phyloP scores from a whole-genome alignment of 148 eudicot genomes.

The Nepenthes gracilis region DNA sequence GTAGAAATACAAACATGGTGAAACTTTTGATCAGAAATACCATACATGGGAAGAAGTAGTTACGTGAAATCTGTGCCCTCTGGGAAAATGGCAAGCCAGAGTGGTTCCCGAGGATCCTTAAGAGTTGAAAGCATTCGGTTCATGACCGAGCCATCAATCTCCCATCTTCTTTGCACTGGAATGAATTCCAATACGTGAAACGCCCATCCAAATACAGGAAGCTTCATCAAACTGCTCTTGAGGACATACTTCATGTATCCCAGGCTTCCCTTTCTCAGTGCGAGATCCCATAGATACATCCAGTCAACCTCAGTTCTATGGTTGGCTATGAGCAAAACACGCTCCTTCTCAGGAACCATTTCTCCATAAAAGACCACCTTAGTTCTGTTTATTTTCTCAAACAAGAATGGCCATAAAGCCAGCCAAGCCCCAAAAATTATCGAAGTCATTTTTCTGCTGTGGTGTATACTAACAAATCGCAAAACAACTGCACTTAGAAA shows the following conservation, averaged over 20 bases:
- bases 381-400: conserved; percentile 79
- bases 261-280: conserved; percentile 61
- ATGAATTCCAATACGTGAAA: conserved; percentile 83
- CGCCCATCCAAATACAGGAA: conserved; percentile 91
- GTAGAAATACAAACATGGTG: too few relatives aligned
- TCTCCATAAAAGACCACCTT: conserved; percentile 78
- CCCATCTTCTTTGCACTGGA: conserved; percentile 89
- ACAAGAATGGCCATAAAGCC: conserved; percentile 82
- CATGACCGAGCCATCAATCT: conserved; percentile 54
- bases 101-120: conserved; percentile 51
- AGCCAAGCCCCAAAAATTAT: conserved; percentile 70
- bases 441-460: conserved; percentile 65
- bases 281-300: conserved; percentile 98
- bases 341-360: conserved; percentile 43
- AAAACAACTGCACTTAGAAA: conserved; percentile 43
- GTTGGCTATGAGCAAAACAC: conserved; percentile 67
- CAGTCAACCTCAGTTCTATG: conserved; percentile 97
- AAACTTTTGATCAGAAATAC: too few relatives aligned
- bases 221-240: conserved; percentile 83
- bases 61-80: conserved; percentile 99
- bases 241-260: conserved; percentile 78
- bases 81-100: conserved; percentile 94
- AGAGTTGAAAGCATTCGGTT: conserved; percentile 65
- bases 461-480: conserved; percentile 57
- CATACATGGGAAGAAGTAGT: conserved; percentile 10